These are phyloP conservation scores for Neofusicoccum sp. DNA, from an alignment of 2,329 filamentous ascomycete species.

Conservation along the genomic window DNA sequence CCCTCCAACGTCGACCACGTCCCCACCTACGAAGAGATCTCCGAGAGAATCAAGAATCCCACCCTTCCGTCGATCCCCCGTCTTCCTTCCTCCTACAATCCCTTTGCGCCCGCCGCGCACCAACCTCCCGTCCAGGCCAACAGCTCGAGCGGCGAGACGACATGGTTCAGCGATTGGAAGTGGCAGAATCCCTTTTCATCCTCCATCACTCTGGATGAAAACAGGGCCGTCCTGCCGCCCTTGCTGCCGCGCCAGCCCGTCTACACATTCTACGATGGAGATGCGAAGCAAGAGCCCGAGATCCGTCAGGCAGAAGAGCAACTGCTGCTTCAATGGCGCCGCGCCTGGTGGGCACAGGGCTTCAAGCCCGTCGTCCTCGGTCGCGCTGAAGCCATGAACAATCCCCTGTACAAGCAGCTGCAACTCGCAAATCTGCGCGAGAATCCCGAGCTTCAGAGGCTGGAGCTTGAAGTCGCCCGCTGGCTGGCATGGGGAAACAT, in stretches of 20 bases:
- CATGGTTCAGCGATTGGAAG: constrained; percentile 87
- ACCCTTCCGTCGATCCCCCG: constrained; percentile 33
- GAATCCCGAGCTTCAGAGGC: constrained; percentile 35
- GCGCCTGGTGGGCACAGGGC: constrained; percentile 94
- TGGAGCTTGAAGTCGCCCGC: constrained; percentile 70
- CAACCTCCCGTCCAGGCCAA: constrained; percentile 73
- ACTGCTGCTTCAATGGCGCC: constrained; percentile 82
- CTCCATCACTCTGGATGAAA: constrained; percentile 76
- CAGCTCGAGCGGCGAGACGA: constrained; percentile 75
- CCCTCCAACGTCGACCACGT: constrained; percentile 39
- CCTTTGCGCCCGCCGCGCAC: constrained; percentile 71
- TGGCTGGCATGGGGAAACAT: constrained; percentile 95
- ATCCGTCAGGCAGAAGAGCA: constrained; percentile 74
- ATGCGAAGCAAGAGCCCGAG: constrained; percentile 62
- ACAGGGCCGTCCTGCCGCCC: constrained; percentile 80
- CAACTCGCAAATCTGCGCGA: constrained; percentile 50
- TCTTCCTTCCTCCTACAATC: constrained; percentile 54
- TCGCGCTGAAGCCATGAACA: constrained; percentile 77
- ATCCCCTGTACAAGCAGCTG: constrained; percentile 74
- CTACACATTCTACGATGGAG: constrained; percentile 88
- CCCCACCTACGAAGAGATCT: constrained; percentile 38
- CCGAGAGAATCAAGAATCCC: constrained; percentile 44
- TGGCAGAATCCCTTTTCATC: constrained; percentile 92
- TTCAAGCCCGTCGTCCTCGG: constrained; percentile 84
- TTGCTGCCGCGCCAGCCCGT: constrained; percentile 70